Evolutionary conservation across 805 yeast genomes (phyloP).

Genomic region (Yarrowia osloensis): DNA sequence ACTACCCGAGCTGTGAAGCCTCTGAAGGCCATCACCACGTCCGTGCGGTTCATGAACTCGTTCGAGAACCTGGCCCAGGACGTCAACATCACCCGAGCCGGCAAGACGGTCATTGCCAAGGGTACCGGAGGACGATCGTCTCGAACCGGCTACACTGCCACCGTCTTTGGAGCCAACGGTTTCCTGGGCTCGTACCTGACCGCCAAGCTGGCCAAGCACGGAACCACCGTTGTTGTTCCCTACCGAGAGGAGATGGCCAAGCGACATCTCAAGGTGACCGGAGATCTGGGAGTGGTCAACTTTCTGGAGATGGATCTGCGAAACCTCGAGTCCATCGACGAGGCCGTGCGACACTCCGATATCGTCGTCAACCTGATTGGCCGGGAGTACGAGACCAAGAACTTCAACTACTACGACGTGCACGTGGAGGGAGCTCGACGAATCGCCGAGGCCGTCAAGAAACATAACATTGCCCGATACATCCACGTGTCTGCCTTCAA

Average conservation of each 20-base stretch:
- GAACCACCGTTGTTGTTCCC: constrained; percentile 76
- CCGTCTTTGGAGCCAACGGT: constrained; percentile 83
- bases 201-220: constrained; percentile 76
- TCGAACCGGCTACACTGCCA: constrained; percentile 83
- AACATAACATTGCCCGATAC: constrained; percentile 69
- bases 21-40: constrained; percentile 19
- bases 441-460: constrained; percentile 70
- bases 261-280: constrained; percentile 77
- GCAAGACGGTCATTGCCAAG: constrained; percentile 68
- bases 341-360: constrained; percentile 76
- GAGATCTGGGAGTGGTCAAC: constrained; percentile 86
- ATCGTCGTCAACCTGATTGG: constrained; percentile 82
- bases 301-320: constrained; percentile 81
- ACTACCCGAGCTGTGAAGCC: constrained; percentile 27
- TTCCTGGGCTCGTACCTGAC: constrained; percentile 73
- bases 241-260: constrained; percentile 76
- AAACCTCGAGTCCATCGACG: constrained; percentile 72
- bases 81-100: constrained; percentile 63
- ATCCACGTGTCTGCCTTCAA: constrained; percentile 79
- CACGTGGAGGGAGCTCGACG: constrained; percentile 78
- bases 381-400: constrained; percentile 72
- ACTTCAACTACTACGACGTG: constrained; percentile 79
- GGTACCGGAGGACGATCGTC: constrained; percentile 82
- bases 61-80: constrained; percentile 53
- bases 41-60: constrained; percentile 41